Evolutionary conservation across 495 filamentous ascomycete genomes (phyloP).

Genomic region (Poronia punctata): DNA sequence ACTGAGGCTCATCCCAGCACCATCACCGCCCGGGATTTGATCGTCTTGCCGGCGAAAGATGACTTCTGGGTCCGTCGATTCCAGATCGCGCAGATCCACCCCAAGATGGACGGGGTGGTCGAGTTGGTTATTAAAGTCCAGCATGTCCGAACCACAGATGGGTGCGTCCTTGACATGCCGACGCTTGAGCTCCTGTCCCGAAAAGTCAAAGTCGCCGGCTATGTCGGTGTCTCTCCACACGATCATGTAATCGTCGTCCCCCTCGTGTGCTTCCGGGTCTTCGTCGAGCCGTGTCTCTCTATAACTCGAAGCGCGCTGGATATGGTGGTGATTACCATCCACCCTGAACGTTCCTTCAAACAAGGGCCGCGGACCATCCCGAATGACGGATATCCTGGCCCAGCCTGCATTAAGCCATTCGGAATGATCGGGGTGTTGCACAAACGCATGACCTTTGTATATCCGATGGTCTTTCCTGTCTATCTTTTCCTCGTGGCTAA

Average conservation of each 20-base stretch:
- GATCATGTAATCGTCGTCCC: slow-evolving; percentile 74
- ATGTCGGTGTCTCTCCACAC: slow-evolving; percentile 89
- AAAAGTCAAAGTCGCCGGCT: slow-evolving; percentile 18
- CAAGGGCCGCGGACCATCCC: slow-evolving; percentile 69
- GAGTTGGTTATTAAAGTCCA: slow-evolving; percentile 63
- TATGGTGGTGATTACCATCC: slow-evolving; percentile 74
- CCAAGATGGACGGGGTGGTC: slow-evolving; percentile 56
- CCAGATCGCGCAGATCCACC: slow-evolving; percentile 24
- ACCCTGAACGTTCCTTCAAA: slow-evolving; percentile 91
- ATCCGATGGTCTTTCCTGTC: slow-evolving; percentile 67
- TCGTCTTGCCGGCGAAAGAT: slow-evolving; percentile 43
- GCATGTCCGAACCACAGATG: slow-evolving; percentile 58
- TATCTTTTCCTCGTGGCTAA: slow-evolving; percentile 56
- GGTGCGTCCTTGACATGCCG: slow-evolving; percentile 16
- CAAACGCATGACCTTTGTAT: slow-evolving; percentile 73
- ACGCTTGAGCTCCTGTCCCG: slow-evolving; percentile 28
- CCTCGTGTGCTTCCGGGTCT: slow-evolving; percentile 62
- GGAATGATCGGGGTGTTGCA: slow-evolving; percentile 49
- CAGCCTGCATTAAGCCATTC: slow-evolving; percentile 80
- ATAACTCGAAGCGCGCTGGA: slow-evolving; percentile 72
- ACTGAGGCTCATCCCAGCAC: slow-evolving; percentile 74
- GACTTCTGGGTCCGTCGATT: slow-evolving; percentile 21
- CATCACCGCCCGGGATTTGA: slow-evolving; percentile 61
- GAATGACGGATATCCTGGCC: slow-evolving; percentile 70
- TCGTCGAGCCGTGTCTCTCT: slow-evolving; percentile 60